A percentile compares a stretch with the other conserved stretches of the same genome.
Evolutionary conservation across 2,329 filamentous ascomycete genomes (phyloP).

Genomic region (Clonostachys rhizophaga): DNA sequence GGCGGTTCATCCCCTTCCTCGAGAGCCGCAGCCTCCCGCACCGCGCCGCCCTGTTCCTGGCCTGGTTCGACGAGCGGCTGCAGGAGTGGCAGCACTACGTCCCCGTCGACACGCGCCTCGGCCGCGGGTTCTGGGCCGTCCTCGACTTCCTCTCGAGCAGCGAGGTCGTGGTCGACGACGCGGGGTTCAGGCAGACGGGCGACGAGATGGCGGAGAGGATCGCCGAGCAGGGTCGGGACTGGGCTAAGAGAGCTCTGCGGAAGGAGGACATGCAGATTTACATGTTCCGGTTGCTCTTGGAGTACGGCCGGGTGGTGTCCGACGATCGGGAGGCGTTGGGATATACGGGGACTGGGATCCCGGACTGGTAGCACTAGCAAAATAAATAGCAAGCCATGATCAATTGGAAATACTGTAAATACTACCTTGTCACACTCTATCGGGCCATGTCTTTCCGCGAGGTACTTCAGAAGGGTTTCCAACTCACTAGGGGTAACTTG

Average conservation of each 20-base stretch:
- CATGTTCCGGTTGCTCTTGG: conserved; percentile 65
- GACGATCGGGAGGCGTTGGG: conserved; percentile 38
- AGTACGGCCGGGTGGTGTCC: conserved; percentile 63
- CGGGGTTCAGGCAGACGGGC: conserved; percentile 1
- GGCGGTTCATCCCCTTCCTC: conserved; percentile 63
- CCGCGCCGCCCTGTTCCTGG: conserved; percentile 55
- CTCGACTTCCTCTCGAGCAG: conserved; percentile 10
- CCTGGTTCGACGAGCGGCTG: conserved; percentile 61
- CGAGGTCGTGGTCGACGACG: conserved; percentile 19
- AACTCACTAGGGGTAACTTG: too few species aligned
- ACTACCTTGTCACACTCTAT: too few species aligned
- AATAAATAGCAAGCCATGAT: too few species aligned
- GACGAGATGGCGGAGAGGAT: conserved; percentile 9
- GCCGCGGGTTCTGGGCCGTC: conserved; percentile 58
- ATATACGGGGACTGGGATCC: conserved; percentile 6
- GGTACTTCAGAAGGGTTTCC: too few species aligned
- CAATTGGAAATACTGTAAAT: too few species aligned
- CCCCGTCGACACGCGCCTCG: conserved; percentile 46
- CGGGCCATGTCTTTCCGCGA: too few species aligned
- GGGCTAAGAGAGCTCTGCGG: conserved; percentile 53
- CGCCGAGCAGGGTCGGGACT: conserved; percentile 36
- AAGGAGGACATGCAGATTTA: conserved; percentile 74
- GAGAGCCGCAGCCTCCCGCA: conserved; percentile 60
- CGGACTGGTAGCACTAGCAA: neutral
- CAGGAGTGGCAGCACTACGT: conserved; percentile 61